Conservation (phyloP, 2,329 filamentous ascomycete genomes). For the Parastagonospora avenae region DNA sequence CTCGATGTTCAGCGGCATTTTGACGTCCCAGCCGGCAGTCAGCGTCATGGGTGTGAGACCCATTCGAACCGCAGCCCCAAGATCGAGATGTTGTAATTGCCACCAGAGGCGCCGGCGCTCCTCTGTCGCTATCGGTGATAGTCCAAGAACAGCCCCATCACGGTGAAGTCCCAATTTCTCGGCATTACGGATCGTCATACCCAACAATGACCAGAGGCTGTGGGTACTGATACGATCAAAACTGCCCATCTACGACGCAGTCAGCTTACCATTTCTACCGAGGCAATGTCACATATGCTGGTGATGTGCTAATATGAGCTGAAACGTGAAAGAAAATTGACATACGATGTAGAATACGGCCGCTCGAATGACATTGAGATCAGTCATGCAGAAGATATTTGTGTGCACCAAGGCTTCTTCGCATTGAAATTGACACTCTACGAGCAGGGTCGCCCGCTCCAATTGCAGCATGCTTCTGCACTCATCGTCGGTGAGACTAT, state of each 20-base stretch:
- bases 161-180: constrained; percentile 64
- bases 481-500: not conserved
- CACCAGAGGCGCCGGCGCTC: constrained; percentile 64
- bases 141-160: constrained; percentile 57
- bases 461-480: not conserved
- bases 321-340: not conserved
- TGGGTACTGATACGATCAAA: not conserved
- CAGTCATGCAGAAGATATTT: not conserved
- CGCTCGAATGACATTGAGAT: not conserved
- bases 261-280: not conserved
- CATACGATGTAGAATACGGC: not conserved
- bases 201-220: not conserved
- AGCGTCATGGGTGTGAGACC: constrained; percentile 52
- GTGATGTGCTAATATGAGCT: too few species aligned
- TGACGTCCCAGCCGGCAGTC: constrained; percentile 47
- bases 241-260: not conserved
- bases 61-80: constrained; percentile 57
- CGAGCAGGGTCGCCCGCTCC: not conserved
- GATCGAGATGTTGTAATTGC: constrained; percentile 62
- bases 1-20: constrained; percentile 56
- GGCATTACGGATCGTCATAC: constrained; percentile 56
- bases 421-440: not conserved
- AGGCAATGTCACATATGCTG: too few species aligned
- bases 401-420: not conserved
- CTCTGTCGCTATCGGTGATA: constrained; percentile 61